Evolutionary conservation across 352 stramenopile species (phyloP), one percentile per base, ranked within the genome.

Genomic region (Peronosclerospora sorghi): DNA sequence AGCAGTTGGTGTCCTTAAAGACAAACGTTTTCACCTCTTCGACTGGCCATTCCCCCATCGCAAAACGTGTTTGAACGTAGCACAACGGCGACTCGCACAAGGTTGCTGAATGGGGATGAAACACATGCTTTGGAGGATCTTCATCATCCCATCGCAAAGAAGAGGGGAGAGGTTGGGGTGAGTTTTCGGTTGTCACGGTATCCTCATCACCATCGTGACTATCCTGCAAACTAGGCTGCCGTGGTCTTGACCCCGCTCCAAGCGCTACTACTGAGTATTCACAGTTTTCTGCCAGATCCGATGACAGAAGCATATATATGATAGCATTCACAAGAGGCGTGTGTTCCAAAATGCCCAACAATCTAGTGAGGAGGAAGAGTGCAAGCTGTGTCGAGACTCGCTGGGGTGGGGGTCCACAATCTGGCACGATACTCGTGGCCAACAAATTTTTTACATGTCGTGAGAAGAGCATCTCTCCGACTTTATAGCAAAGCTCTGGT

Each of bases 261-360:
- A 86, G 59, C 18, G 67, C 72, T 30, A 80, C 57, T 1, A 56
- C 51, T 13, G 73, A 76, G 50, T 89, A 89, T 19, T 74, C 55
- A 51, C 63, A 82, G 5, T 59, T 48, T 50, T 85, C 68, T 0
- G 62, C 57, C 5, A 72, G 66, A 43, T 93, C 75, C 0, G 66
- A 56, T 10, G 66, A 80, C 20, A 90, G 43, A 7, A 90, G 36
- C 78, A 93, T 75, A 53, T 87, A 86, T 0, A 60, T 51, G 15
- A 83, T 70, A 1, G 80, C 80, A 42, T 93, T 89, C 14, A 93
- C 65, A 5, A 93, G 65, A 32, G 80, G 77, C n/a, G 73, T 61
- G 47, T 93, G 74, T 45, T 88, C 72, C 19, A 89, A 52, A 41
- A 88, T 83, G 4, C 70, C 73, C n/a, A 84, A 27, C 29, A 89